These are phyloP conservation scores for Glycine soja DNA, from an alignment of 306 rosid genomes.

Conservation along the genomic window DNA sequence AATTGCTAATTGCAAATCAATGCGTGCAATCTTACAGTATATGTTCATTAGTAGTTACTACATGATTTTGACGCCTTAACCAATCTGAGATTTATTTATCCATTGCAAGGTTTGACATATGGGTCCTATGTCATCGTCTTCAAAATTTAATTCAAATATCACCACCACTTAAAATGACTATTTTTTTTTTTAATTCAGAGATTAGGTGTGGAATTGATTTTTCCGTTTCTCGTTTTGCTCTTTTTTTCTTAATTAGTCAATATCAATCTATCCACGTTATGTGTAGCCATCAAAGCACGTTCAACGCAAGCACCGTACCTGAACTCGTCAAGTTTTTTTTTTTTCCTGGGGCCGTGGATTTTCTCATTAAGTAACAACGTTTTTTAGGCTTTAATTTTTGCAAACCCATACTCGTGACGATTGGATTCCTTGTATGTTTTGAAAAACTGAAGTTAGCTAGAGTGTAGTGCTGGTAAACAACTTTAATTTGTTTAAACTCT, in stretches of 20 bases:
- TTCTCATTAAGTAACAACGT: conserved; percentile 1
- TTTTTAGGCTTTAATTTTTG: conserved; percentile 4
- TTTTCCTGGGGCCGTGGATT: not conserved
- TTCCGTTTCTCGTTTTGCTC: not conserved
- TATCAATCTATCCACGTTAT: not conserved
- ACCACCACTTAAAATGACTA: conserved; percentile 4
- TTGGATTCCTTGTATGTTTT: not conserved
- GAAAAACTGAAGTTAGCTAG: not conserved
- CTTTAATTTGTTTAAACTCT: not conserved
- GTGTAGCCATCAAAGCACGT: not conserved
- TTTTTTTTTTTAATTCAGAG: conserved; percentile 4
- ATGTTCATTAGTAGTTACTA: not conserved
- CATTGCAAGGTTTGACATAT: conserved; percentile 35
- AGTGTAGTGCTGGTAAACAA: not conserved
- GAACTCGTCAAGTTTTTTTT: not conserved
- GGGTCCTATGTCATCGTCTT: conserved; percentile 8
- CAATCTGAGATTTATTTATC: not conserved
- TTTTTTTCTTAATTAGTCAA: conserved; percentile 6
- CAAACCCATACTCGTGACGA: conserved; percentile 26
- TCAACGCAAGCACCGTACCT: conserved; percentile 6
- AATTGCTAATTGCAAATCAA: not conserved
- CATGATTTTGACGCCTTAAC: conserved; percentile 52
- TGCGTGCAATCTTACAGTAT: not conserved
- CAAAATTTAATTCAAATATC: conserved; percentile 31
- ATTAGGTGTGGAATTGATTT: conserved; percentile 31